Base-by-base conservation (phyloP, 495 filamentous ascomycete genomes). In the Penicillium soppii region DNA sequence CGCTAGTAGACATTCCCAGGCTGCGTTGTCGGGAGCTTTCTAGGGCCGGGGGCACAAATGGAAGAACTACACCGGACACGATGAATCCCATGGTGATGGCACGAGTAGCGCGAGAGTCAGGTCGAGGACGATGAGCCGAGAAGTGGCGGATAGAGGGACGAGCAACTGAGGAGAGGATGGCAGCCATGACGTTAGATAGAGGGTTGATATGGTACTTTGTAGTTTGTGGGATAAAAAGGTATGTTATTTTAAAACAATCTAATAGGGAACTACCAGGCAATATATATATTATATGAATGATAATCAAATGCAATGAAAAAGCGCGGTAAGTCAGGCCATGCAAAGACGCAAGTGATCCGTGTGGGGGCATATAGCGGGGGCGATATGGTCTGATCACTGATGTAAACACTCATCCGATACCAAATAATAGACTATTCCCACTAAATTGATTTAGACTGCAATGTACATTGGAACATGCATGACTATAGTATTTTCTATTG, bases 41-140 rank as follows among this genome's bases (percentile, higher is more conserved):
- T 9, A 77, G 55, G 12, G 75, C 75, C 8, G 75, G 74, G 16
- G 74, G 72, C 4, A 75, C 63, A 47, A 76, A 76, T 2, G 74
- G 74, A 9, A 76, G 58, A 3, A 75, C 69, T 7, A 76, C 73
- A 1, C 68, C 73, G 0, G 71, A 68, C 33, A 70, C 56, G 7
- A 77, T 56, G 51, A 68, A 76, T 20, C 70, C 70, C 46, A 61
- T 65, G 51, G 70, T 61, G 27, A 76, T 55, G 26, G 72, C 68
- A 42, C 71, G 71, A 19, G 66, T 59, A 27, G 64, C 63, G 20
- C 71, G 74, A 46, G 63, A 68, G 39, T 68, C 63, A 13, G 66
- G 69, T 5, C 56, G 67, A 15, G 73, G 64, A 42, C 72, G 71
- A 43, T 69, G 70, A 9, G 70, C 71, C 9, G 74, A 76, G 53